A percentile compares a stretch with the other conserved stretches of the same genome.
Evolutionary conservation across 2,329 filamentous ascomycete species (phyloP).

Genomic region (Clonostachys byssicola): DNA sequence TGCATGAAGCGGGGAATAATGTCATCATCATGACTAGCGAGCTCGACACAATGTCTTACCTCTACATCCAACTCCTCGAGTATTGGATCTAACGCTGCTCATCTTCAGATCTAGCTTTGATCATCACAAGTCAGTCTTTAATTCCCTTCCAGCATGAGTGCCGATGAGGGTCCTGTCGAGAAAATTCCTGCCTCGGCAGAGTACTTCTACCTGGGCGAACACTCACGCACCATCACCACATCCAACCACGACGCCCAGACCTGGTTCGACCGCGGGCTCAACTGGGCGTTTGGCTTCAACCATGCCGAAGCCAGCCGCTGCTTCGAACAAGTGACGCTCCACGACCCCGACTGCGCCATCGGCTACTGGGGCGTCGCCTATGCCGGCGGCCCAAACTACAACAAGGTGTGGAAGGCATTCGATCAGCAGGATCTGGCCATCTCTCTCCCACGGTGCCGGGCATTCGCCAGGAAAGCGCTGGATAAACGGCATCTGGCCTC

Average conservation of each 20-base stretch:
- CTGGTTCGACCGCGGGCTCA: conserved; percentile 56
- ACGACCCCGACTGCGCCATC: conserved; percentile 38
- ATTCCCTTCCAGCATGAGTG: no score
- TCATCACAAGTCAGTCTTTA: no score
- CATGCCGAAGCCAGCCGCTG: conserved; percentile 50
- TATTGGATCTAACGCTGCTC: no score
- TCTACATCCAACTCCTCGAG: no score
- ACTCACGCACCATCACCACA: conserved; percentile 38
- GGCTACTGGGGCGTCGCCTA: conserved; percentile 51
- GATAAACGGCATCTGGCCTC: background rate
- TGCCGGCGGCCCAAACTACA: conserved; percentile 50
- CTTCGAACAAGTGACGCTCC: conserved; percentile 37
- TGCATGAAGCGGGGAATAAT: no score
- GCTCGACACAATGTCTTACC: no score
- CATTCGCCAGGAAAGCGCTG: conserved; percentile 5
- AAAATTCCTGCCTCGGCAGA: no score
- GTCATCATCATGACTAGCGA: no score
- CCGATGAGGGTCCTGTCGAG: no score
- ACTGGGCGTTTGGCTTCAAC: conserved; percentile 59
- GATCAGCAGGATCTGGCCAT: conserved; percentile 7
- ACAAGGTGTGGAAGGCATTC: conserved; percentile 13
- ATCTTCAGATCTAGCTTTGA: no score
- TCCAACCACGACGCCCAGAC: conserved; percentile 29
- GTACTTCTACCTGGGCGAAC: conserved; percentile 39
- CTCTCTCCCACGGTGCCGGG: conserved; percentile 3